Base-by-base conservation (phyloP, 805 yeast species). In the Nadsonia fulvescens region DNA sequence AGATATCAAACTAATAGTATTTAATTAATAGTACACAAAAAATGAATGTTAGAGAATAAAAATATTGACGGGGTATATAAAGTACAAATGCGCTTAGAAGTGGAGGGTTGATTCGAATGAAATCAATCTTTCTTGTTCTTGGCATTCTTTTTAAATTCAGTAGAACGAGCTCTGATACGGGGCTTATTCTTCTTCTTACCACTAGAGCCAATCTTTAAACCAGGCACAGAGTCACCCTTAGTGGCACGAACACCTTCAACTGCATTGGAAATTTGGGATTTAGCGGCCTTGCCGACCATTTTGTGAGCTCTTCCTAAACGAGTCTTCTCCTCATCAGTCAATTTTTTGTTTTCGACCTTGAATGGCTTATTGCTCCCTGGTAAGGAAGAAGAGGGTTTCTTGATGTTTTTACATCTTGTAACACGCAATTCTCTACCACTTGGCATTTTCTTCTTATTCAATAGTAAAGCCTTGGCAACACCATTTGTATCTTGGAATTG, bases 191-290 rank as follows among this genome's bases (percentile, higher is more conserved):
- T 56, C 23, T 47, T 44, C 13, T 48, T 53, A 8, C 25, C 22
- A n/a, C n/a, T n/a, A 7, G 27, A 56, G 38, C 66, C 68, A 30
- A 66, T 67, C 47, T 70, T 63, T 37, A 71, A 54, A 14, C 83
- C 78, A 15, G 58, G 58, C 17, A 70, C 60, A 30, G 52, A 56
- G 28, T 58, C 66, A 14, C 79, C 82, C 49, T 73, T 74, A 32
- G 56, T 52, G 9, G 93, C 82, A 55, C 93, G 68, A 29, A 63
- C 54, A 35, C 93, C 93, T 54, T 81, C 93, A 18, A 70, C 46
- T 32, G 66, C 44, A 27, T 53, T 40, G 36, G 56, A 55, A 6
- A 70, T 63, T 12, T 73, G 60, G 18, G 74, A 63, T 40, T 75
- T 66, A 45, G 78, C 94, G 28, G 82, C 77, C 44, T 71, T 78